These are phyloP conservation scores for sunflower (Helianthus annuus) DNA, from an alignment of 129 eudicot species.

Conservation along the genomic window DNA sequence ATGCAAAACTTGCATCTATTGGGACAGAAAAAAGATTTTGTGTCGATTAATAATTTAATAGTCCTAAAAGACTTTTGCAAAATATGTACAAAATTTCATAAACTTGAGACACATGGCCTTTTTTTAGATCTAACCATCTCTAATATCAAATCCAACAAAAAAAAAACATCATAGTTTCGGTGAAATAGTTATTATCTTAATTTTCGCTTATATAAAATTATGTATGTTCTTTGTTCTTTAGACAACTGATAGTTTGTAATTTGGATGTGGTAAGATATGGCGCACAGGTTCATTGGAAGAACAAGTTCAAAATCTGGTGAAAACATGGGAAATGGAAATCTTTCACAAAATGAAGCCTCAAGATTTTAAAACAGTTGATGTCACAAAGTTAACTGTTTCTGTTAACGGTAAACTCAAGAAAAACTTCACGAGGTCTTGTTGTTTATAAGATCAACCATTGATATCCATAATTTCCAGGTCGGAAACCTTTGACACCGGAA, in stretches of 20 bases:
- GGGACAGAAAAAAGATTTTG: neutral
- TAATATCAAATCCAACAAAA: neutral
- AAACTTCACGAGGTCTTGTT: neutral
- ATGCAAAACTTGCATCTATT: too few species aligned
- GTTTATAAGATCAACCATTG: neutral
- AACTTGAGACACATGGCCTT: neutral
- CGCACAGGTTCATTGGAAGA: constrained; percentile 5
- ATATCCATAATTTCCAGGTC: constrained; percentile 1
- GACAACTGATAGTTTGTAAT: neutral
- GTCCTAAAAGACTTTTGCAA: neutral
- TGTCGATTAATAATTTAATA: neutral
- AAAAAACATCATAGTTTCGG: neutral
- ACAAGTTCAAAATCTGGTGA: constrained; percentile 14
- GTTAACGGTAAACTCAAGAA: constrained; percentile 1
- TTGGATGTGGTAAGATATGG: constrained; percentile 1
- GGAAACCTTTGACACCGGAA: neutral
- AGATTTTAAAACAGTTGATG: constrained; percentile 10
- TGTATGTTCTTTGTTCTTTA: neutral
- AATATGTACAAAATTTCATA: neutral
- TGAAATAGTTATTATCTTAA: neutral
- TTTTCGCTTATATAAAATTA: neutral
- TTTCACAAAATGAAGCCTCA: constrained; percentile 10
- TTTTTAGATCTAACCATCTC: neutral
- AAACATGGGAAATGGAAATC: constrained; percentile 13
- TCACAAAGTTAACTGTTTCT: constrained; percentile 1